Evolutionary conservation across 78 protist genomes (phyloP).

Genomic region (Pigoraptor vietnamica): DNA sequence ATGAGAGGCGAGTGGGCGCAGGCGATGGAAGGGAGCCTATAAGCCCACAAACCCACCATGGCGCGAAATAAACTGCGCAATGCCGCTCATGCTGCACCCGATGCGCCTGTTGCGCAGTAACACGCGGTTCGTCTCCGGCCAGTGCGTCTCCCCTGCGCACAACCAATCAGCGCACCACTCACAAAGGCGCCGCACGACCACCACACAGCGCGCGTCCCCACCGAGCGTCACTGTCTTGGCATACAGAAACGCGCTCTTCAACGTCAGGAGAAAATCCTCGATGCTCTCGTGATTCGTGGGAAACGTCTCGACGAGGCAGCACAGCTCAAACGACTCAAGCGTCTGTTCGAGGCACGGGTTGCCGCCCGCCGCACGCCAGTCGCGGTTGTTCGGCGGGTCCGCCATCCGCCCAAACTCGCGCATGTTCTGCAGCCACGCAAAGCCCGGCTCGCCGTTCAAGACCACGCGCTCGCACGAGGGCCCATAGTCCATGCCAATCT

Average conservation of each 20-base stretch:
- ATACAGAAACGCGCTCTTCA: slow-evolving; percentile 65
- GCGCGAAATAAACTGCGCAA: slow-evolving; percentile 66
- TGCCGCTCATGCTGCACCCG: slow-evolving; percentile 82
- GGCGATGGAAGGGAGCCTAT: too few relatives aligned
- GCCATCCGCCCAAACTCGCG: slow-evolving; percentile 65
- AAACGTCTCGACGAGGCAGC: slow-evolving; percentile 87
- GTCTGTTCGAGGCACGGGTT: slow-evolving; percentile 90
- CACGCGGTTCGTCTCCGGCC: slow-evolving; percentile 75
- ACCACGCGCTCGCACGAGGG: slow-evolving; percentile 19
- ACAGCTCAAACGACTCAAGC: slow-evolving; percentile 78
- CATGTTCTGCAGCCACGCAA: slow-evolving; percentile 87
- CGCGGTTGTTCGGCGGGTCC: slow-evolving; percentile 15
- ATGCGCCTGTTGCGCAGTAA: slow-evolving; percentile 76
- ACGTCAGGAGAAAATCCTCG: slow-evolving; percentile 63
- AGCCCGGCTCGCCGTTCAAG: slow-evolving; percentile 90
- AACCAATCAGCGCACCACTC: not conserved
- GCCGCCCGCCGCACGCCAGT: slow-evolving; percentile 67
- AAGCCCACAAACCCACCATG: slow-evolving; percentile 2
- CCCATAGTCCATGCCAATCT: slow-evolving; percentile 79
- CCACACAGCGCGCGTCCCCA: not conserved
- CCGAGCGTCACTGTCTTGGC: slow-evolving; percentile 89
- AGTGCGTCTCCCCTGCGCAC: slow-evolving; percentile 55
- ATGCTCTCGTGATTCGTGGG: slow-evolving; percentile 51
- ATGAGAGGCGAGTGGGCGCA: too few relatives aligned
- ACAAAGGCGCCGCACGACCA: not conserved